Conservation (phyloP, 1,284 basidiomycete species). For the Pyrrhoderma noxium region DNA sequence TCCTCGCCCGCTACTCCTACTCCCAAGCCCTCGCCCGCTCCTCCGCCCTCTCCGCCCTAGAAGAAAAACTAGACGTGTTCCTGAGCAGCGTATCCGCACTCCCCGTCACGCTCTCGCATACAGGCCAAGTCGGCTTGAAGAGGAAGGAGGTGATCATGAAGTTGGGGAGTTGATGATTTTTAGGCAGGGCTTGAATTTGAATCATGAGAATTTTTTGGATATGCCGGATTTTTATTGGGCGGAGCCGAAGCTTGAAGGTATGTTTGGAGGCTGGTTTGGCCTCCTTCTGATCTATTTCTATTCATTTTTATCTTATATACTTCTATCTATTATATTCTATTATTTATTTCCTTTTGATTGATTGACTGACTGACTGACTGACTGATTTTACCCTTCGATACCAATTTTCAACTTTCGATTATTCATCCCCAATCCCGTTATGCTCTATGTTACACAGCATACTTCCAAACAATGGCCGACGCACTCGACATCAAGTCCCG, state of each 20-base stretch:
- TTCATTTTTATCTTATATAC: neutral
- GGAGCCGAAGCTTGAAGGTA: constrained; percentile 81
- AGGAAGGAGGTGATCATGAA: constrained; percentile 80
- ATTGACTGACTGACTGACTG: no score
- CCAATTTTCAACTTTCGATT: no score
- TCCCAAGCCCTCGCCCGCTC: constrained; percentile 86
- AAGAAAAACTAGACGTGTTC: constrained; percentile 75
- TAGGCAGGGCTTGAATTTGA: constrained; percentile 81
- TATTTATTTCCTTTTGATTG: neutral
- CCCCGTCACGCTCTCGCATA: constrained; percentile 66
- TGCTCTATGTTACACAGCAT: constrained; percentile 36
- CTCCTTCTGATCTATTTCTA: neutral
- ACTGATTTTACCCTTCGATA: no score
- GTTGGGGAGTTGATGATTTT: constrained; percentile 81
- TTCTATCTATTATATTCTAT: neutral
- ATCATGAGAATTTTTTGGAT: constrained; percentile 82
- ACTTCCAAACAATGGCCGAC: constrained; percentile 74
- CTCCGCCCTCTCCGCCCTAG: constrained; percentile 76
- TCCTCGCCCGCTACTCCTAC: constrained; percentile 81
- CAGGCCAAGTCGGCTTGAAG: constrained; percentile 74
- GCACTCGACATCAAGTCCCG: constrained; percentile 80
- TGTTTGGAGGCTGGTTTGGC: no score
- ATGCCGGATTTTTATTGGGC: constrained; percentile 90
- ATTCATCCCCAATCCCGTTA: no score
- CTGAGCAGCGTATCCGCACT: constrained; percentile 73